phyloP scores from a whole-genome alignment of 2,329 filamentous ascomycete species.

The Fusarium graminum region DNA sequence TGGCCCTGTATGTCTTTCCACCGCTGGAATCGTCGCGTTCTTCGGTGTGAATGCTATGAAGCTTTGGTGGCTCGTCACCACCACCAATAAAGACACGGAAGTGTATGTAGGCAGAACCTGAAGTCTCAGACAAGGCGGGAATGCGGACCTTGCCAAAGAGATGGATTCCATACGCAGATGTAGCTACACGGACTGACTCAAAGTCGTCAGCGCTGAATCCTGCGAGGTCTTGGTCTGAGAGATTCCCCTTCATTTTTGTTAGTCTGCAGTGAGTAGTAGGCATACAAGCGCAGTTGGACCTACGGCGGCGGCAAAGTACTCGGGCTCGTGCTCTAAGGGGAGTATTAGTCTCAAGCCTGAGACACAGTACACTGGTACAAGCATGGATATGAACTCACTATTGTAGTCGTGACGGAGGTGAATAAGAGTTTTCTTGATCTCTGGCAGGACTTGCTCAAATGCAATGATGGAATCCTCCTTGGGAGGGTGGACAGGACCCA shows the following conservation, averaged over 20 bases:
- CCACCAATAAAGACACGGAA: conserved; percentile 92
- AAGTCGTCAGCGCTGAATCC: conserved; percentile 85
- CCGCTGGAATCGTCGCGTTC: conserved; percentile 95
- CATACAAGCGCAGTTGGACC: conserved; percentile 10
- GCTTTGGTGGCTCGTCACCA: conserved; percentile 81
- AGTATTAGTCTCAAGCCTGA: conserved; percentile 8
- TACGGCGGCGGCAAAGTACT: conserved; percentile 66
- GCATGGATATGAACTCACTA: conserved; percentile 51
- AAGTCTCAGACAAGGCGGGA: conserved; percentile 55
- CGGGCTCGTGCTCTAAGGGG: conserved; percentile 64
- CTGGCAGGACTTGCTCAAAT: conserved; percentile 62
- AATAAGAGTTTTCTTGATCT: conserved; percentile 65
- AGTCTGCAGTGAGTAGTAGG: neutral
- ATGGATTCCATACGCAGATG: conserved; percentile 81
- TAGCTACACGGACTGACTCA: conserved; percentile 92
- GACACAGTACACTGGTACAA: neutral
- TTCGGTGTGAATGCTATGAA: conserved; percentile 91
- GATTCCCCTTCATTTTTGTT: conserved; percentile 18
- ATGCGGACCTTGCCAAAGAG: conserved; percentile 81
- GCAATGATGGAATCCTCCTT: conserved; percentile 64
- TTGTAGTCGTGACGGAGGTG: conserved; percentile 62
- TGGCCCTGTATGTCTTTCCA: conserved; percentile 92
- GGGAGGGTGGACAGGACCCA: conserved; percentile 62
- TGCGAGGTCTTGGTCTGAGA: conserved; percentile 84
- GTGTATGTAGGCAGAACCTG: conserved; percentile 80